Evolutionary conservation across 371 early-diverging fungal genomes (phyloP), one percentile per base, ranked within the genome.

Genomic region (Rhizopus microsporus): DNA sequence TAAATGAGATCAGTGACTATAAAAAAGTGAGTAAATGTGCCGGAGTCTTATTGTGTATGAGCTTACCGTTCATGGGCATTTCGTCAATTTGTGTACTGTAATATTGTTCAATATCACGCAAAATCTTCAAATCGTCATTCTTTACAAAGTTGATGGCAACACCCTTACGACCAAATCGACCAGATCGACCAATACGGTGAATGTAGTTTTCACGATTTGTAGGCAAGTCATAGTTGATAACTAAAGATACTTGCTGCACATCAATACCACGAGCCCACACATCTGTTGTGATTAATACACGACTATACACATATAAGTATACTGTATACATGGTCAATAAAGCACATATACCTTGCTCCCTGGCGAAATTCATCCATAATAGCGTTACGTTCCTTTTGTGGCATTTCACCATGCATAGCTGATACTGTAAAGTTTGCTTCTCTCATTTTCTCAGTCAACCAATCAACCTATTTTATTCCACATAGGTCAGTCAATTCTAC

Each of bases 381-480:
- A 43, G 88, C 84, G 69, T 91, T 91, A 60, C 97, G 88, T 69
- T 95, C 92, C 51, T 86, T 86, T 83, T 95, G 95, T 34, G 89
- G 88, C 89, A 97, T 97, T 54, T 99, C 99, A 72, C 98, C 96
- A 80, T 99, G 98, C 93, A 99, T 96, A 45, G 97, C 88, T 33
- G 95, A 93, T 47, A 99, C 99, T 13, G 99, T 96, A 72, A 98
- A 99, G 68, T 93, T 92, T 45, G 89, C 85, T 65, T 88, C 89
- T 56, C 89, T 83, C 89, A 99, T 91, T 72, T 94, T 90, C 63
- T 95, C 94, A 44, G 98, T 95, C 57, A 99, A 77, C 91, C 93
- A 97, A 71, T 98, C 97, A 55, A 97, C 98, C 77, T 77, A 69
- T 63, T 31, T 40, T 4, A 29, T 40, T n/a, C 31, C 15, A 49